Conservation (phyloP, 345 rosid species). For the Lepidium sativum region DNA sequence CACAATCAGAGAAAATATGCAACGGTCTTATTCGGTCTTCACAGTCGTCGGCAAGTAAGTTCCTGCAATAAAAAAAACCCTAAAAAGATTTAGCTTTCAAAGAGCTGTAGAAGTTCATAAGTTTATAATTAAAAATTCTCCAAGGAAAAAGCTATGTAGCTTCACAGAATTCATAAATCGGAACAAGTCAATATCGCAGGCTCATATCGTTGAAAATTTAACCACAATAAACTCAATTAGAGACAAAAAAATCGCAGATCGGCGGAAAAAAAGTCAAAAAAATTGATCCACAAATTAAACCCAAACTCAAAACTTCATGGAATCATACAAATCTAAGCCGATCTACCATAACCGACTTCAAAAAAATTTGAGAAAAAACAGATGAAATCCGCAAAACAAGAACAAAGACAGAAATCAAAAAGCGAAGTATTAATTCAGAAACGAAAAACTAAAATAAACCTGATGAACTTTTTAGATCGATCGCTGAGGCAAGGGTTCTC, state of each 20-base stretch:
- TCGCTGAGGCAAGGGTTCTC: conserved; percentile 30
- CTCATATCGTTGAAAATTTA: neutral
- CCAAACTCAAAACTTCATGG: neutral
- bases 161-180: neutral
- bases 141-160: neutral
- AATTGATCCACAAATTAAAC: neutral
- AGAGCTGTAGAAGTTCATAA: neutral
- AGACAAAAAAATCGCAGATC: conserved; percentile 13
- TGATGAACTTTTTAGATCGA: conserved; percentile 26
- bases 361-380: neutral
- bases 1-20: conserved; percentile 17
- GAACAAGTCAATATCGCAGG: conserved; percentile 2
- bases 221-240: neutral
- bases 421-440: neutral
- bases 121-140: neutral
- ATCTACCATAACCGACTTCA: conserved; percentile 6
- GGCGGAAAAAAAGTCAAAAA: neutral
- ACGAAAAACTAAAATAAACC: neutral
- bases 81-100: neutral
- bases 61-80: conserved; percentile 6
- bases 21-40: conserved; percentile 2
- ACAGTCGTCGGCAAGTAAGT: conserved; percentile 11
- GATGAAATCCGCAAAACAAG: neutral
- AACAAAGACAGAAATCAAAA: neutral
- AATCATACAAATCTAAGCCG: conserved; percentile 27